These are phyloP conservation scores for Fusarium annulatum DNA, from an alignment of 2,329 filamentous ascomycete species.

Conservation along the genomic window DNA sequence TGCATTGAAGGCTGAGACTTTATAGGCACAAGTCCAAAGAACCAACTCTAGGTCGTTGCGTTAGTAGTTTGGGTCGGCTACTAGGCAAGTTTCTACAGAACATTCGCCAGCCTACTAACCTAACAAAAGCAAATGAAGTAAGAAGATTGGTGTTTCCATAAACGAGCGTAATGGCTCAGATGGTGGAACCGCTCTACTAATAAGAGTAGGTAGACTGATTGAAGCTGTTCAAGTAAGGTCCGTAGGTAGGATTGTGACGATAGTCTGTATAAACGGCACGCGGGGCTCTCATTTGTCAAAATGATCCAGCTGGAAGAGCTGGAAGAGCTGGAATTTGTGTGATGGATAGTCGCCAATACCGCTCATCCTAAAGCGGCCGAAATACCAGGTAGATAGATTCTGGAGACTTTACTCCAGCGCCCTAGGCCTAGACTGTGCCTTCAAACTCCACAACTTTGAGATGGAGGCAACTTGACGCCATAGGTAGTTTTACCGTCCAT, in stretches of 20 bases:
- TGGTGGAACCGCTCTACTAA: not conserved
- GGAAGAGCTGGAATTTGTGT: slow-evolving; percentile 24
- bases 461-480: slow-evolving; percentile 16
- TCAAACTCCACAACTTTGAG: slow-evolving; percentile 4
- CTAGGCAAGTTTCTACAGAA: not conserved
- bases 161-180: slow-evolving; percentile 10
- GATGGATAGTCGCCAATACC: not conserved
- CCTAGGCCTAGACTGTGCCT: slow-evolving; percentile 15
- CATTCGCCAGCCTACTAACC: not conserved
- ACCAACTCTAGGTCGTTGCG: not conserved
- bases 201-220: not conserved
- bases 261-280: not conserved
- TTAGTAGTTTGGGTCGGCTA: not conserved
- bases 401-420: slow-evolving; percentile 6
- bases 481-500: not conserved
- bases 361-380: slow-evolving; percentile 4
- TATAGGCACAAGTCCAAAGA: not conserved
- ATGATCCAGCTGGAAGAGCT: not conserved
- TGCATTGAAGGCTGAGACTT: not conserved
- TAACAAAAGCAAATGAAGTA: not conserved
- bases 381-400: not conserved
- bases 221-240: slow-evolving; percentile 4
- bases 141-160: not conserved
- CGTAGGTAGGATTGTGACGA: slow-evolving; percentile 4
- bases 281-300: not conserved